Percentiles rank a stretch among this genome's conserved stretches.
phyloP scores from a whole-genome alignment of 495 filamentous ascomycete species.

The Daldinia bambusicola region DNA sequence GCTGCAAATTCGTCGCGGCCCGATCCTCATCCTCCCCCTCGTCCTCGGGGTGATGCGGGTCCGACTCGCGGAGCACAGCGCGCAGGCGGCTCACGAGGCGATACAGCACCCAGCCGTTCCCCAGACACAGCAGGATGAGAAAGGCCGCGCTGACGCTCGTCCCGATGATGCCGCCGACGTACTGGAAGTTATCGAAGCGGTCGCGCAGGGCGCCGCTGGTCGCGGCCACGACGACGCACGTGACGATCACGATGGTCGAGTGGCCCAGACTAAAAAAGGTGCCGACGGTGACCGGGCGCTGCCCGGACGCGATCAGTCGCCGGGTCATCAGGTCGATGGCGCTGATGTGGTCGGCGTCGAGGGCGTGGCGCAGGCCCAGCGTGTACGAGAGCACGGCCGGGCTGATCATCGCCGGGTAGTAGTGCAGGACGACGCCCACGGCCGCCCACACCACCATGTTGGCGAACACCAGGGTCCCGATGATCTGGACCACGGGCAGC shows the following conservation, averaged over 20 bases:
- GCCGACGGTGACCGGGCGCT: slow-evolving; percentile 89
- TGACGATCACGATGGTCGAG: slow-evolving; percentile 91
- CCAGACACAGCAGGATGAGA: slow-evolving; percentile 80
- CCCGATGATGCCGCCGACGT: slow-evolving; percentile 87
- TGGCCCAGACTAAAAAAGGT: slow-evolving; percentile 97
- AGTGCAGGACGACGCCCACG: slow-evolving; percentile 72
- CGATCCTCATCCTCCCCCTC: slow-evolving; percentile 51
- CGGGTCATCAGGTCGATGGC: slow-evolving; percentile 97
- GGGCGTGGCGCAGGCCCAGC: slow-evolving; percentile 89
- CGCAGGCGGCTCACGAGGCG: slow-evolving; percentile 75
- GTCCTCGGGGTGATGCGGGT: slow-evolving; percentile 33
- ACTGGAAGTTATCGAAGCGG: slow-evolving; percentile 80
- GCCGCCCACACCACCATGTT: slow-evolving; percentile 80
- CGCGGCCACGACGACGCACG: slow-evolving; percentile 89
- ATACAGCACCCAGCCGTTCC: slow-evolving; percentile 86
- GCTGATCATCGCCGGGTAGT: slow-evolving; percentile 69
- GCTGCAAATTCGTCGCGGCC: slow-evolving; percentile 68
- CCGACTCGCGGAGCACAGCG: slow-evolving; percentile 59
- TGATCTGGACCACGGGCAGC: slow-evolving; percentile 71
- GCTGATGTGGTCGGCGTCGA: slow-evolving; percentile 96
- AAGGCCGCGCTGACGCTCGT: slow-evolving; percentile 85
- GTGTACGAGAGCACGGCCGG: slow-evolving; percentile 88
- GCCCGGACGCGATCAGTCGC: slow-evolving; percentile 85
- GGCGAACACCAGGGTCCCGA: slow-evolving; percentile 68
- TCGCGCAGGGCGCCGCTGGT: slow-evolving; percentile 83